Evolutionary conservation across 129 eudicot species (phyloP).

Genomic region (Lactuca sativa): DNA sequence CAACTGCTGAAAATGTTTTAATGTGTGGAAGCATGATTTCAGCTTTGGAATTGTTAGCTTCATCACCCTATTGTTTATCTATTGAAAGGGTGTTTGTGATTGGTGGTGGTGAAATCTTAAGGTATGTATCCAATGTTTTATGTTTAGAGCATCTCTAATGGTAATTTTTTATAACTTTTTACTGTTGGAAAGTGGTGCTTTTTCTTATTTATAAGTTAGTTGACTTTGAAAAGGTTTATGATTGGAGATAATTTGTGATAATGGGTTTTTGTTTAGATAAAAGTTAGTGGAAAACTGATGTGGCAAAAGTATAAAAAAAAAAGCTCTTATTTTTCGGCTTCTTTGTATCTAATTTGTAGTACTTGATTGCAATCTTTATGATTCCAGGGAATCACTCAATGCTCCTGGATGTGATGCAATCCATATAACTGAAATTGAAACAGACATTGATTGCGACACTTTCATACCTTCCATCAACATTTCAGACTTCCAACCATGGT

Average conservation of each 20-base stretch:
- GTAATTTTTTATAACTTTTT: too few relatives aligned
- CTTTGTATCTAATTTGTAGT: not conserved
- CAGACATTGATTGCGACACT: constrained; percentile 69
- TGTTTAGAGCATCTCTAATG: not conserved
- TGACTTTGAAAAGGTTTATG: not conserved
- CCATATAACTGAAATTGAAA: constrained; percentile 80
- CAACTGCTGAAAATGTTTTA: constrained; percentile 68
- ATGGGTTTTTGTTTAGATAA: too few relatives aligned
- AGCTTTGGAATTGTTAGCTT: constrained; percentile 73
- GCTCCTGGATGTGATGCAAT: constrained; percentile 82
- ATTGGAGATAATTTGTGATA: not conserved
- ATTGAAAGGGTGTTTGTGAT: constrained; percentile 83
- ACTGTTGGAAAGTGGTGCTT: too few relatives aligned
- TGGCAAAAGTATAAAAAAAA: not conserved
- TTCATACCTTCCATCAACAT: constrained; percentile 72
- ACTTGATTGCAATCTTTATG: constrained; percentile 11
- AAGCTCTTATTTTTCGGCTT: too few relatives aligned
- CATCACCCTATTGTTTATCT: constrained; percentile 62
- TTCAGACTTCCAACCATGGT: constrained; percentile 83
- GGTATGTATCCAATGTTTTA: constrained; percentile 41
- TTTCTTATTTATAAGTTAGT: too few relatives aligned
- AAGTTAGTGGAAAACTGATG: not conserved
- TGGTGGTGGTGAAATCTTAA: constrained; percentile 88
- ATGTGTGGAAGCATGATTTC: constrained; percentile 71
- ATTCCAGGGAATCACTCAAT: constrained; percentile 87